These are phyloP conservation scores for Bipolaris oryzae DNA, from an alignment of 2,329 filamentous ascomycete species.

Conservation along the genomic window DNA sequence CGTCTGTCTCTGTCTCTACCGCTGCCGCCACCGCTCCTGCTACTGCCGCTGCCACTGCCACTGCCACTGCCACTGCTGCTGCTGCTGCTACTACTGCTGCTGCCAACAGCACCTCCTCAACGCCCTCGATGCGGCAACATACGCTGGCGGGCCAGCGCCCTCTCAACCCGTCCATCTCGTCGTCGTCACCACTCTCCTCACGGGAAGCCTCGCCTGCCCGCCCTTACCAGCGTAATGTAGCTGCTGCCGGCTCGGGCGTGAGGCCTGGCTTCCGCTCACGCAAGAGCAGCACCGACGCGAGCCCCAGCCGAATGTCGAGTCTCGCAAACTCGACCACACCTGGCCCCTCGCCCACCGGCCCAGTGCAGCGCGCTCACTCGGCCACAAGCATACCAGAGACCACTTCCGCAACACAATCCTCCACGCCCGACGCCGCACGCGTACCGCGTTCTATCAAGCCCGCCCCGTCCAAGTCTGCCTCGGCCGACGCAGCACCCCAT, in stretches of 20 bases:
- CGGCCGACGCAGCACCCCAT: conserved; percentile 60
- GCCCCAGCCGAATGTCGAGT: conserved; percentile 48
- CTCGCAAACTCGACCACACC: conserved; percentile 48
- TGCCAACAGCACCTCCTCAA: background rate
- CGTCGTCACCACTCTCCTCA: conserved; percentile 53
- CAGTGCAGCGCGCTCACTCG: conserved; percentile 71
- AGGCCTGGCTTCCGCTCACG: conserved; percentile 47
- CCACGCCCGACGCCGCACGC: conserved; percentile 64
- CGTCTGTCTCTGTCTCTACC: background rate
- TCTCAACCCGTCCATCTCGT: conserved; percentile 40
- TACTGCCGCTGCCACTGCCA: conserved; percentile 17
- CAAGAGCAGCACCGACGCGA: conserved; percentile 54
- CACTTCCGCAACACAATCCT: conserved; percentile 61
- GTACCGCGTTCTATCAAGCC: conserved; percentile 36
- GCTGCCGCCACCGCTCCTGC: conserved; percentile 18
- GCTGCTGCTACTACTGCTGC: conserved; percentile 5
- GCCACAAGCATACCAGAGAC: conserved; percentile 71
- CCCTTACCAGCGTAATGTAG: conserved; percentile 35
- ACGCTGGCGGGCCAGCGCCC: conserved; percentile 36
- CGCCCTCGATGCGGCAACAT: conserved; percentile 32
- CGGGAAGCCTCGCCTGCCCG: conserved; percentile 56
- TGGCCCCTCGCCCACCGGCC: conserved; percentile 62
- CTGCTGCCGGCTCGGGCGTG: conserved; percentile 24
- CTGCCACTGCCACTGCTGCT: conserved; percentile 20
- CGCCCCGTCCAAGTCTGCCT: conserved; percentile 53